Conservation (phyloP, 2,329 filamentous ascomycete species). For the Aspergillus amoenus region DNA sequence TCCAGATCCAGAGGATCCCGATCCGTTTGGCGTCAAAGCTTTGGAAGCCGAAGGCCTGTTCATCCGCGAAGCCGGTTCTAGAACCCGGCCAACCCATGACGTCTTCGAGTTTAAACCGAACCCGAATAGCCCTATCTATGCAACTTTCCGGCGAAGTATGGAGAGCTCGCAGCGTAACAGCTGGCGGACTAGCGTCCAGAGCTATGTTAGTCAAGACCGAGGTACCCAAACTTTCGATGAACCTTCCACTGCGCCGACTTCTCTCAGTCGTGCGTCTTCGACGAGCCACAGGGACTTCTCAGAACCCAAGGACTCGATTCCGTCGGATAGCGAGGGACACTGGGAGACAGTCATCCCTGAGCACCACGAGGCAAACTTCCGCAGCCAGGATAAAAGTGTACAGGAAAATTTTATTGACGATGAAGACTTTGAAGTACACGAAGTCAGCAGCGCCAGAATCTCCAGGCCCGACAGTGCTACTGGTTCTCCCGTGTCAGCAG, state of each 20-base stretch:
- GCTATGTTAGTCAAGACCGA: slow-evolving; percentile 59
- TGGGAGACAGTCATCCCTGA: slow-evolving; percentile 29
- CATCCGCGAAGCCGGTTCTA: slow-evolving; percentile 84
- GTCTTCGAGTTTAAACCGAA: slow-evolving; percentile 80
- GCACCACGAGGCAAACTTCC: slow-evolving; percentile 16
- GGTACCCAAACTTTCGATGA: slow-evolving; percentile 67
- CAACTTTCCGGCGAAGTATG: slow-evolving; percentile 65
- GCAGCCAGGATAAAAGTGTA: slow-evolving; percentile 9
- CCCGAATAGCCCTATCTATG: slow-evolving; percentile 68
- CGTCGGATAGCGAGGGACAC: slow-evolving; percentile 26
- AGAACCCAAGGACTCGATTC: slow-evolving; percentile 14
- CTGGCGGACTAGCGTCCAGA: slow-evolving; percentile 67
- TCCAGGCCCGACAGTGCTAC: slow-evolving; percentile 42
- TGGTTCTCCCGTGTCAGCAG: slow-evolving; percentile 25
- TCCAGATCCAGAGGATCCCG: slow-evolving; percentile 76
- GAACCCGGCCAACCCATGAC: slow-evolving; percentile 70
- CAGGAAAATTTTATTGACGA: slow-evolving; percentile 17
- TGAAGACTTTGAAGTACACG: slow-evolving; percentile 38
- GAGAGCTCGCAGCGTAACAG: slow-evolving; percentile 64
- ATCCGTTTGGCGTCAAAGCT: slow-evolving; percentile 87
- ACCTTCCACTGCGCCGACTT: slow-evolving; percentile 28
- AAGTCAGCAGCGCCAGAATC: slow-evolving; percentile 57
- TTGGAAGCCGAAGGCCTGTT: slow-evolving; percentile 81
- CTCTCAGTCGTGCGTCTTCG: slow-evolving; percentile 35
- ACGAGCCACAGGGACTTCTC: slow-evolving; percentile 30